Percentiles rank a stretch among this genome's conserved stretches.
These are phyloP conservation scores for Globisporangium barbulae DNA, from an alignment of 352 stramenopile genomes.

Conservation along the genomic window DNA sequence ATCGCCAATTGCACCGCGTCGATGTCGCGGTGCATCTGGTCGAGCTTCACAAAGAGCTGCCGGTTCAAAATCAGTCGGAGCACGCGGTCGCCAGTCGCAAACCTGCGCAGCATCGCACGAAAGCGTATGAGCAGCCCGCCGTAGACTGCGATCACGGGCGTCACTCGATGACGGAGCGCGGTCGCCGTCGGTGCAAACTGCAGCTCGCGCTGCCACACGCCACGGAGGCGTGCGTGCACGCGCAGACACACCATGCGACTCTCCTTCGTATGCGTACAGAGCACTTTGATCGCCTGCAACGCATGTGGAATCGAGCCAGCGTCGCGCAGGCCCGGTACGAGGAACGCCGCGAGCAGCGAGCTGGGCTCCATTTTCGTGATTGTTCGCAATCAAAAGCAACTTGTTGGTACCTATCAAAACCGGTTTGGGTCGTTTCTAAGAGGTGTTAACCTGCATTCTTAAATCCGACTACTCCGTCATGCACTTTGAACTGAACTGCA, in stretches of 20 bases:
- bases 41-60: conserved; percentile 12
- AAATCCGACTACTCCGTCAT: not conserved
- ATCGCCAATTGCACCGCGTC: not conserved
- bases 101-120: not conserved
- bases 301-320: not conserved
- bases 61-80: conserved; percentile 11
- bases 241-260: conserved; percentile 3
- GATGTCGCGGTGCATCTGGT: conserved; percentile 3
- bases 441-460: no score
- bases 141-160: conserved; percentile 5
- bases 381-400: not conserved
- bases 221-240: not conserved
- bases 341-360: conserved; percentile 9
- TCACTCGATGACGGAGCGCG: not conserved
- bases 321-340: not conserved
- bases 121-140: conserved; percentile 7
- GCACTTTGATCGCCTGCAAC: not conserved
- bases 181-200: not conserved
- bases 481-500: not conserved
- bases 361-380: conserved; percentile 1
- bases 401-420: no score
- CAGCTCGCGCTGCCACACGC: conserved; percentile 8
- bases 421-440: no score
- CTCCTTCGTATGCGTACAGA: not conserved
- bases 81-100: conserved; percentile 1